Evolutionary conservation across 108 stramenopile genomes (phyloP).

Genomic region (Hondaea fermentalgiana): DNA sequence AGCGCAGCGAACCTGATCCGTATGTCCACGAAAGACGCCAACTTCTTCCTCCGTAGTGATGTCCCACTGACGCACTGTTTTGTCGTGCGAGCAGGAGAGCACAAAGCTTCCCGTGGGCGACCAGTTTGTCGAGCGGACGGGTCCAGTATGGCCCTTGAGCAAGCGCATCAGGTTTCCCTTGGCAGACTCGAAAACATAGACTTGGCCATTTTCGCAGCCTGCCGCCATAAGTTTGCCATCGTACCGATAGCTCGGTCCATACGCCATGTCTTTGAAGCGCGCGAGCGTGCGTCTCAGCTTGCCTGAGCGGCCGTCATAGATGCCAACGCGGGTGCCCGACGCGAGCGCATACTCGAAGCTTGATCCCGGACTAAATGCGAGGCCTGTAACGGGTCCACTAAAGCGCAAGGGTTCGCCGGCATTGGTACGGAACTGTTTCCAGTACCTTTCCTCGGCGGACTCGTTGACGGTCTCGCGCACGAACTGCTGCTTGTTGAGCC

Average conservation of each 20-base stretch:
- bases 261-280: not conserved
- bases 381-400: not conserved
- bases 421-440: not conserved
- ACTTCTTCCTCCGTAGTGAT: slow-evolving; percentile 15
- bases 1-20: slow-evolving; percentile 21
- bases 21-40: not conserved
- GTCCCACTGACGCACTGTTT: slow-evolving; percentile 12
- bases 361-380: not conserved
- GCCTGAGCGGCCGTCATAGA: not conserved
- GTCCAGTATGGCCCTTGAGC: slow-evolving; percentile 15
- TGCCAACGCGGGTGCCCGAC: not conserved
- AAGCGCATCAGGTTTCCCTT: slow-evolving; percentile 19
- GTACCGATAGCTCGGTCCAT: not conserved
- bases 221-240: slow-evolving; percentile 15
- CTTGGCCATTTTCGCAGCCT: slow-evolving; percentile 4
- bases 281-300: not conserved
- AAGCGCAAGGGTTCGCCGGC: not conserved
- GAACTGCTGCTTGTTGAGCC: not conserved
- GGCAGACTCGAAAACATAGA: slow-evolving; percentile 16
- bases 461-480: not conserved
- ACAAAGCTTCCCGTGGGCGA: slow-evolving; percentile 3
- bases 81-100: slow-evolving; percentile 25
- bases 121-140: slow-evolving; percentile 16
- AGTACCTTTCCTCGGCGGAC: not conserved
- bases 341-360: not conserved